Conservation (phyloP, 441 rosid genomes). For the Corymbia calophylla region DNA sequence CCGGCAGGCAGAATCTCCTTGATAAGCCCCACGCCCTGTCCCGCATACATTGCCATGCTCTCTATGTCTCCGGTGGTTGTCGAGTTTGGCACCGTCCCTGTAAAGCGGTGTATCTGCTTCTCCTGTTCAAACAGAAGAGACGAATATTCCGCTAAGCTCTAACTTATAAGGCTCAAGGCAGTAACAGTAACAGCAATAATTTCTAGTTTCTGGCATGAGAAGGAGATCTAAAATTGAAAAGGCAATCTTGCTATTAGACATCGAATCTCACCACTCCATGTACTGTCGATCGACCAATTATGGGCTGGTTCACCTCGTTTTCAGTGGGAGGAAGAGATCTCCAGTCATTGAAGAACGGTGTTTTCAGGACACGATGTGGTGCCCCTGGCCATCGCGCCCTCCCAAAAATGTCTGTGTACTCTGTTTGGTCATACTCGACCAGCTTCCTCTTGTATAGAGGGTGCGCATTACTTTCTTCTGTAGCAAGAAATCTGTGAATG, state of each 20-base stretch:
- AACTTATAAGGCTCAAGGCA: not conserved
- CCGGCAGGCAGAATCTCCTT: constrained; percentile 55
- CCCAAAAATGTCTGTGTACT: constrained; percentile 67
- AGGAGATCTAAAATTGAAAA: not conserved
- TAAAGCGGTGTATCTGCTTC: constrained; percentile 57
- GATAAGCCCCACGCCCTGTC: constrained; percentile 62
- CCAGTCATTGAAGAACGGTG: constrained; percentile 61
- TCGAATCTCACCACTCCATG: constrained; percentile 48
- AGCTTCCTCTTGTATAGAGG: constrained; percentile 66
- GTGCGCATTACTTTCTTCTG: constrained; percentile 80
- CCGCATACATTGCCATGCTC: constrained; percentile 91
- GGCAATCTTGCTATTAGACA: not conserved
- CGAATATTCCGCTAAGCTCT: not conserved
- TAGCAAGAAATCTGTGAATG: constrained; percentile 60
- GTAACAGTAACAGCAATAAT: not conserved
- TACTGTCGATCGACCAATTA: constrained; percentile 60
- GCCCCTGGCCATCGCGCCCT: constrained; percentile 87
- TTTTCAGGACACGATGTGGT: constrained; percentile 62
- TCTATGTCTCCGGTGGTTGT: constrained; percentile 68
- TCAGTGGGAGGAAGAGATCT: constrained; percentile 42
- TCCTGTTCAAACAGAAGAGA: constrained; percentile 32
- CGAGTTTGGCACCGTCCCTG: constrained; percentile 66
- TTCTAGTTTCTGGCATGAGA: not conserved
- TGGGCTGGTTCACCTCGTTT: constrained; percentile 57
- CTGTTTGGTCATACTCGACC: constrained; percentile 54